A percentile compares a stretch with the other conserved stretches of the same genome.
These are phyloP conservation scores for Starmerella lactis-condensi DNA, from an alignment of 805 yeast genomes.

Conservation along the genomic window DNA sequence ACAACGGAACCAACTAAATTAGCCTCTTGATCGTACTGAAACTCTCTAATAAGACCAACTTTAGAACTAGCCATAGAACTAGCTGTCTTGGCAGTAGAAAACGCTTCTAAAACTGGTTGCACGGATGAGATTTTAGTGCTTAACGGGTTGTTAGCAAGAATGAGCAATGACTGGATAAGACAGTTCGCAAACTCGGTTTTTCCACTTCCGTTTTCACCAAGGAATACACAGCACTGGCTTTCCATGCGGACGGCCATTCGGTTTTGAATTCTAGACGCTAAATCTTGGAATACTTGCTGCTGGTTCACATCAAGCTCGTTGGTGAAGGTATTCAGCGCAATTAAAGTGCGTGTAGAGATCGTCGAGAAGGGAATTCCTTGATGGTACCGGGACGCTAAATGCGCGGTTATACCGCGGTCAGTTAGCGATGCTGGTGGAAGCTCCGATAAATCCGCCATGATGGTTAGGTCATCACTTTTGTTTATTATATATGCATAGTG, in stretches of 20 bases:
- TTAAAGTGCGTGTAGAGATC: conserved; percentile 24
- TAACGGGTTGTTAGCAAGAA: conserved; percentile 24
- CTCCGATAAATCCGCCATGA: conserved; percentile 22
- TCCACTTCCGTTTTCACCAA: conserved; percentile 28
- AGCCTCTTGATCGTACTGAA: conserved; percentile 31
- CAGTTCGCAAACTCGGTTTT: conserved; percentile 24
- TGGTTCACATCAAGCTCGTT: conserved; percentile 23
- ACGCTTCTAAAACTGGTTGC: conserved; percentile 23
- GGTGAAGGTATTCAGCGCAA: conserved; percentile 25
- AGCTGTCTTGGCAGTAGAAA: conserved; percentile 25
- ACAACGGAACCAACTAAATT: conserved; percentile 35
- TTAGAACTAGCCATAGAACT: conserved; percentile 27
- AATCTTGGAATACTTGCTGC: conserved; percentile 22
- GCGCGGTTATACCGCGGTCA: conserved; percentile 27
- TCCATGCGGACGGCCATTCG: conserved; percentile 24
- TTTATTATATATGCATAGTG: no score
- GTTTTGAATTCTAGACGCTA: conserved; percentile 25
- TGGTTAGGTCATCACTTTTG: no score
- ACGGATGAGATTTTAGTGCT: conserved; percentile 22
- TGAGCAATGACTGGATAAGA: conserved; percentile 19
- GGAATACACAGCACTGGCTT: conserved; percentile 24
- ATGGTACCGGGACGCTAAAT: conserved; percentile 27
- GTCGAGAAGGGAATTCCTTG: conserved; percentile 26
- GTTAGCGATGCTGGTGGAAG: conserved; percentile 23
- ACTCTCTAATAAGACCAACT: conserved; percentile 37